phyloP scores from a whole-genome alignment of 495 filamentous ascomycete genomes.

The Talaromyces nanjingensis region DNA sequence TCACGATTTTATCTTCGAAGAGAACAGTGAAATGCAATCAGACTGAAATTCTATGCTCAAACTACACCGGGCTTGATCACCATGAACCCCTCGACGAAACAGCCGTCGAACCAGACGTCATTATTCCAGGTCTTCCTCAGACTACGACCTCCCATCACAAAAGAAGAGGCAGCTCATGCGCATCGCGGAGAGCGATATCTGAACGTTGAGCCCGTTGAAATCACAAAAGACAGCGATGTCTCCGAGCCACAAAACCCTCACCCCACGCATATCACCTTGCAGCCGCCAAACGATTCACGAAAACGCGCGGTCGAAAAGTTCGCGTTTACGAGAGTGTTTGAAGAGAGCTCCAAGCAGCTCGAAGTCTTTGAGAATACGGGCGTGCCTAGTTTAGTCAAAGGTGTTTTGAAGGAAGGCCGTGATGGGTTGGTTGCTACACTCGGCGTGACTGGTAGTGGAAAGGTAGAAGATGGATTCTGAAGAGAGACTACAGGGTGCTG shows the following conservation, averaged over 20 bases:
- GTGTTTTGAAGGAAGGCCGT: conserved; percentile 70
- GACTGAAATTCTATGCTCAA: neutral
- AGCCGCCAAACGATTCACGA: conserved; percentile 70
- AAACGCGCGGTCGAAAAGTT: conserved; percentile 89
- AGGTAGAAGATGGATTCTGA: conserved; percentile 48
- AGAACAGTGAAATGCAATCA: neutral
- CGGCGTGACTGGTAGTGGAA: conserved; percentile 92
- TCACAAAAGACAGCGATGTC: conserved; percentile 12
- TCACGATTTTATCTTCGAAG: neutral
- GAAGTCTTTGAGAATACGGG: conserved; percentile 83
- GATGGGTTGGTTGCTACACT: conserved; percentile 90
- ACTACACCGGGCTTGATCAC: neutral
- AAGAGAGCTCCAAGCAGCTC: conserved; percentile 74
- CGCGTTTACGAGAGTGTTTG: conserved; percentile 88
- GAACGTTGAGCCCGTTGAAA: conserved; percentile 56
- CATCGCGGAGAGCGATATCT: conserved; percentile 62
- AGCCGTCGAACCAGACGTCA: conserved; percentile 38
- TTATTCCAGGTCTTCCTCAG: conserved; percentile 93
- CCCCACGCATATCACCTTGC: conserved; percentile 80
- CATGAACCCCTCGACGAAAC: conserved; percentile 33
- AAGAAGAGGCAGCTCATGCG: conserved; percentile 22
- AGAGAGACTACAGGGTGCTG: conserved; percentile 16
- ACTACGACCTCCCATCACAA: conserved; percentile 62
- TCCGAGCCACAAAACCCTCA: conserved; percentile 27
- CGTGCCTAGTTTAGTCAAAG: conserved; percentile 66